These are phyloP conservation scores for Fusarium subglutinans DNA, from an alignment of 2,329 filamentous ascomycete genomes.

Conservation along the genomic window DNA sequence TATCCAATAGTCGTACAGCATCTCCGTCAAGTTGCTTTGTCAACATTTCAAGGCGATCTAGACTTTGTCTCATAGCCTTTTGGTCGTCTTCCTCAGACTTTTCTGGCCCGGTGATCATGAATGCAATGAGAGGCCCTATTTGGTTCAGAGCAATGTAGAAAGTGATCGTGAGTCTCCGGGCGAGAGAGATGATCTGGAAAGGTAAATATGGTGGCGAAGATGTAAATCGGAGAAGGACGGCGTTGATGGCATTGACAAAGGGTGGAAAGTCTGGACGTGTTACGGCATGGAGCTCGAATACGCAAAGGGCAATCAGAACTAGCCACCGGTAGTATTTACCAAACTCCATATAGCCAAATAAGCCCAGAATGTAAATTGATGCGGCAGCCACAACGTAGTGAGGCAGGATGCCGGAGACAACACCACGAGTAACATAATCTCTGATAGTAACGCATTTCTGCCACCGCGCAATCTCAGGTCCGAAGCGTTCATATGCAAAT, in stretches of 20 bases:
- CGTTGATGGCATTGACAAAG: constrained; percentile 58
- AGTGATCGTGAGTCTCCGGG: constrained; percentile 79
- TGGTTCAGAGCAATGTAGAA: constrained; percentile 86
- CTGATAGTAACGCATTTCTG: constrained; percentile 71
- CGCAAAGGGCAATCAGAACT: constrained; percentile 60
- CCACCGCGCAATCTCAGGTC: constrained; percentile 75
- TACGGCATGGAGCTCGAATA: constrained; percentile 66
- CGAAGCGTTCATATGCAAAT: constrained; percentile 92
- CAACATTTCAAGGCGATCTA: constrained; percentile 73
- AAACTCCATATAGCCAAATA: constrained; percentile 74
- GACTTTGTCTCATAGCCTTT: constrained; percentile 65
- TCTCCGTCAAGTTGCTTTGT: constrained; percentile 73
- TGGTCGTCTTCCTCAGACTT: constrained; percentile 52
- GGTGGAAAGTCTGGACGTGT: constrained; percentile 63
- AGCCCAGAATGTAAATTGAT: constrained; percentile 68
- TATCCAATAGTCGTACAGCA: constrained; percentile 72
- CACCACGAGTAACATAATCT: constrained; percentile 77
- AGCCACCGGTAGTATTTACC: constrained; percentile 74
- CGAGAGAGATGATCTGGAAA: constrained; percentile 82
- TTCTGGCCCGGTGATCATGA: constrained; percentile 41
- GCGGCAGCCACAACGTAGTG: constrained; percentile 69
- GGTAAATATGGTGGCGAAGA: constrained; percentile 75
- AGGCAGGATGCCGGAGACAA: constrained; percentile 64
- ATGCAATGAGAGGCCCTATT: constrained; percentile 73
- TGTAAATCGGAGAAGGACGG: constrained; percentile 50